phyloP scores from a whole-genome alignment of 2,329 filamentous ascomycete species.

The Exophiala lecanii-corni region DNA sequence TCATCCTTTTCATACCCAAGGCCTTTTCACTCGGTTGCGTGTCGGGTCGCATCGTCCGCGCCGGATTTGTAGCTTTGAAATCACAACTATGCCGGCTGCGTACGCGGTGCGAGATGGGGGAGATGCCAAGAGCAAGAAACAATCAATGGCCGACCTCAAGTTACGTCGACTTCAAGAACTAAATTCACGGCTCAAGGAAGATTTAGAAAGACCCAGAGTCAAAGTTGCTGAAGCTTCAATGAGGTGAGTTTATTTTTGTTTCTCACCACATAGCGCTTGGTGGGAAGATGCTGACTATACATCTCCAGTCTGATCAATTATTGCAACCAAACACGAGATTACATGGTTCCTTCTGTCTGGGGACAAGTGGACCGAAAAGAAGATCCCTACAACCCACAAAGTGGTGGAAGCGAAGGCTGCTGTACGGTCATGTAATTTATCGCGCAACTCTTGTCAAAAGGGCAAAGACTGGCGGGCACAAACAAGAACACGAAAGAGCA shows the following conservation, averaged over 20 bases:
- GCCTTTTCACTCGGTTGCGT: no score
- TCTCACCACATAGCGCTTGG: not conserved
- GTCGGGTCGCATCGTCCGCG: no score
- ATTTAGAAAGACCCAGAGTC: slow-evolving; percentile 90
- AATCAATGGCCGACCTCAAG: slow-evolving; percentile 98
- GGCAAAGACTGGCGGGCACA: no score
- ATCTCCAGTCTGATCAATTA: slow-evolving; percentile 82
- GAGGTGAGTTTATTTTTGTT: slow-evolving; percentile 54
- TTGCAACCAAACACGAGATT: slow-evolving; percentile 96
- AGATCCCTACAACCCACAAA: slow-evolving; percentile 96
- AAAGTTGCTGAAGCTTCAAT: slow-evolving; percentile 90
- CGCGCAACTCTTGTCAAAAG: no score
- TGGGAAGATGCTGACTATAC: not conserved
- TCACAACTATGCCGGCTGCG: slow-evolving; percentile 51
- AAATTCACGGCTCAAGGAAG: slow-evolving; percentile 91
- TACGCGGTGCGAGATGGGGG: slow-evolving; percentile 64
- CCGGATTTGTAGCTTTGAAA: slow-evolving; percentile 12
- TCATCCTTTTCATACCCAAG: no score
- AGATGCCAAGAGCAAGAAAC: slow-evolving; percentile 82
- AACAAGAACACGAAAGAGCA: no score
- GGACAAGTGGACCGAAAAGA: slow-evolving; percentile 89
- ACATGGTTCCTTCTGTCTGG: slow-evolving; percentile 98
- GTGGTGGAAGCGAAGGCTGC: slow-evolving; percentile 69
- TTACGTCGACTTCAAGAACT: slow-evolving; percentile 92
- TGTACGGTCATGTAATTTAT: slow-evolving; percentile 92